Conservation (phyloP, 2,329 filamentous ascomycete genomes). For the Camillea tinctor region DNA sequence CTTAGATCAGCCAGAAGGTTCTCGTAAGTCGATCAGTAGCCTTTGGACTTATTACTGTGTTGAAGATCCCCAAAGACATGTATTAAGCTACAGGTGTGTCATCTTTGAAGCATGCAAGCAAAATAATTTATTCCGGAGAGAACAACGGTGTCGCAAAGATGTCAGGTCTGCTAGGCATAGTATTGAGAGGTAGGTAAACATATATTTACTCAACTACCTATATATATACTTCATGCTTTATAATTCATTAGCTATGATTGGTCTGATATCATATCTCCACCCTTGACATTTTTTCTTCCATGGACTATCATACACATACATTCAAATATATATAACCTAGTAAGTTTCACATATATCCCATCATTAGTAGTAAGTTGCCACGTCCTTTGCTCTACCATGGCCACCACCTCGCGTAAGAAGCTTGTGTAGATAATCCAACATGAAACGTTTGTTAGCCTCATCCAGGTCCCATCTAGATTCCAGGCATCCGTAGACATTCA, state of each 20-base stretch:
- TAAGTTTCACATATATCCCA: neutral
- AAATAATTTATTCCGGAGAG: too few relatives aligned
- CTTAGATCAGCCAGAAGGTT: too few relatives aligned
- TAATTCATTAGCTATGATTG: neutral
- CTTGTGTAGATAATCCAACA: constrained; percentile 45
- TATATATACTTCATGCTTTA: neutral
- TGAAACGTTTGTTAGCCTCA: constrained; percentile 42
- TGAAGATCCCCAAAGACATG: too few relatives aligned
- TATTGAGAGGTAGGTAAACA: neutral
- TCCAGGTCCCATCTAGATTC: constrained; percentile 47
- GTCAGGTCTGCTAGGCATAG: too few relatives aligned
- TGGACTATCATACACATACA: neutral
- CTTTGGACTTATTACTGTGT: too few relatives aligned
- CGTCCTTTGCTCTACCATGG: constrained; percentile 1
- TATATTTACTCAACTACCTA: neutral
- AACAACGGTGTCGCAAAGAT: neutral
- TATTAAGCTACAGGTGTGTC: too few relatives aligned
- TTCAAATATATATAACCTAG: neutral
- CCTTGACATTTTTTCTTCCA: too few relatives aligned
- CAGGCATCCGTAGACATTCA: constrained; percentile 54
- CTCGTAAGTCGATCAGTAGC: too few relatives aligned
- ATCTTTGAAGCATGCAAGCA: too few relatives aligned
- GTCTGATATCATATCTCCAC: neutral
- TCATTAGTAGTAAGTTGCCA: constrained; percentile 5
- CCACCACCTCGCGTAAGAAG: constrained; percentile 36